Evolutionary conservation across 202 grass and related monocot genomes (phyloP).

Genomic region (Setaria italica): DNA sequence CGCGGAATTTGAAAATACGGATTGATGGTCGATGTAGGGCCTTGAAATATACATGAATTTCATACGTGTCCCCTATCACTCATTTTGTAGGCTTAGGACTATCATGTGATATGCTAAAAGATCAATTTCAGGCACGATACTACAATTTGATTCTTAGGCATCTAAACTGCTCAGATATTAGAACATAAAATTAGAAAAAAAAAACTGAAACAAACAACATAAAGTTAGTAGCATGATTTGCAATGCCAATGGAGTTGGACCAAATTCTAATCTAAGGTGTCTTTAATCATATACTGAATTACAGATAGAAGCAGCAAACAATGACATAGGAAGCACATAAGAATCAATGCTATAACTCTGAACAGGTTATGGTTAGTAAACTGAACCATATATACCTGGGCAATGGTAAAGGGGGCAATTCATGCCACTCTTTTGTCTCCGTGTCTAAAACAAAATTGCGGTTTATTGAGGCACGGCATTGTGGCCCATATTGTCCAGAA

Average conservation of each 20-base stretch:
- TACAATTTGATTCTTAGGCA: not conserved
- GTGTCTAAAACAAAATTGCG: constrained; percentile 85
- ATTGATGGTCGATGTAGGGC: not conserved
- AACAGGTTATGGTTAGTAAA: constrained; percentile 1
- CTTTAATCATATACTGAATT: not conserved
- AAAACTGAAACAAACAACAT: not conserved
- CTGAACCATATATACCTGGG: constrained; percentile 62
- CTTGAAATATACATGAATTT: not conserved
- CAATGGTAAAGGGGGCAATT: constrained; percentile 71
- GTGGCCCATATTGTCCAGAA: constrained; percentile 83
- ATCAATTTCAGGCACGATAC: not conserved
- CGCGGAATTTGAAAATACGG: not conserved
- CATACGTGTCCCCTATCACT: not conserved
- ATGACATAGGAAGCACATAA: not conserved
- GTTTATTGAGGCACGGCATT: constrained; percentile 66
- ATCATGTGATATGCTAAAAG: not conserved
- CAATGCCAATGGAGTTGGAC: not conserved
- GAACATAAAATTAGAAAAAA: not conserved
- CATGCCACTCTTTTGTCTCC: constrained; percentile 64
- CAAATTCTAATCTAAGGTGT: not conserved
- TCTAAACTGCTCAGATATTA: constrained; percentile 10
- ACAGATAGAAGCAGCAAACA: not conserved
- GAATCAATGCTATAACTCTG: not conserved
- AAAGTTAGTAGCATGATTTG: not conserved
- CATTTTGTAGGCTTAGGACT: not conserved